Evolutionary conservation across 257 asterid species (phyloP).

Genomic region (Euphrasia confusa): DNA sequence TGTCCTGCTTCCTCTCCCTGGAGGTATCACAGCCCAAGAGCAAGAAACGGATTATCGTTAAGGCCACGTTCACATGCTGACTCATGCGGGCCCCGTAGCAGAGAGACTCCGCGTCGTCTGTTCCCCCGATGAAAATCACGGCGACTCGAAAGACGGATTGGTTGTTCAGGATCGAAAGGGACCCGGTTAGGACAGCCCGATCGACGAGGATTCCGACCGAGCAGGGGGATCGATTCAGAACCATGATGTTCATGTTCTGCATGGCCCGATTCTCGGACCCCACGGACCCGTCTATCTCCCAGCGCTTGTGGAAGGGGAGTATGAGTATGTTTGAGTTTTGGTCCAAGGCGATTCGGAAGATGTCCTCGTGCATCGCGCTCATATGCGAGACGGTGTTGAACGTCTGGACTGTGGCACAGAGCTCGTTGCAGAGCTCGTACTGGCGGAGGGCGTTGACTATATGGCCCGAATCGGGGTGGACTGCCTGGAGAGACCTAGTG

Average conservation of each 20-base stretch:
- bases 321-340: conserved; percentile 51
- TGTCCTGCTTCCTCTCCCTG: conserved; percentile 58
- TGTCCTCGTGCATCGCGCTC: conserved; percentile 58
- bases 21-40: conserved; percentile 55
- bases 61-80: conserved; percentile 40
- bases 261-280: conserved; percentile 41
- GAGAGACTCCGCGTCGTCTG: conserved; percentile 75
- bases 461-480: conserved; percentile 45
- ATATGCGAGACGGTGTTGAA: conserved; percentile 50
- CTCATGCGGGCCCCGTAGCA: conserved; percentile 64
- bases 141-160: conserved; percentile 49
- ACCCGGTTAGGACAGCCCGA: conserved; percentile 44
- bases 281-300: conserved; percentile 76
- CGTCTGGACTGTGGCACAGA: conserved; percentile 46
- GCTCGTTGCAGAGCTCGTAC: conserved; percentile 50
- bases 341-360: conserved; percentile 49
- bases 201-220: conserved; percentile 67
- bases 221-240: conserved; percentile 58
- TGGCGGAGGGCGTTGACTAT: conserved; percentile 68
- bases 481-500: conserved; percentile 36
- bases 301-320: conserved; percentile 70
- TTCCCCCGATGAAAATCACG: conserved; percentile 64
- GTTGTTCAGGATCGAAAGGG: conserved; percentile 38
- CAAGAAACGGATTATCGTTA: conserved; percentile 59
- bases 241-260: conserved; percentile 52